phyloP scores from a whole-genome alignment of 2,329 filamentous ascomycete genomes.

The Pseudogymnoascus sp. region DNA sequence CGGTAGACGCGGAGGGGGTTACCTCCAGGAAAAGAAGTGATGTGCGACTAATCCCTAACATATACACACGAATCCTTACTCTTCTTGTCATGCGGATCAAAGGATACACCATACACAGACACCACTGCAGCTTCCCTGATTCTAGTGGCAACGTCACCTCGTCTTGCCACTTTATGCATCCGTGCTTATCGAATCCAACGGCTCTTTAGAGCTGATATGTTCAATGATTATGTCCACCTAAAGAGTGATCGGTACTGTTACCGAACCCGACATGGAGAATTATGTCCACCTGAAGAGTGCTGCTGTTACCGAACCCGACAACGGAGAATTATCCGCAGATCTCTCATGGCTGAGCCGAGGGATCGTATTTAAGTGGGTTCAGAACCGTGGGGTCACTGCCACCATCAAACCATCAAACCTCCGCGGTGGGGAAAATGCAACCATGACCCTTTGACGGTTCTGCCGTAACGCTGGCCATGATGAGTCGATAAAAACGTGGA shows the following conservation, averaged over 20 bases:
- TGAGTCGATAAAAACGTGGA: constrained; percentile 1
- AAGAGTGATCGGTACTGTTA: neutral
- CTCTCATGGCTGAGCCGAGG: neutral
- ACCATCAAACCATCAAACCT: neutral
- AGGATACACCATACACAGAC: neutral
- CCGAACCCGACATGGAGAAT: no score
- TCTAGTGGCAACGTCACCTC: neutral
- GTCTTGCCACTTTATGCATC: neutral
- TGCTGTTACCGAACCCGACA: neutral
- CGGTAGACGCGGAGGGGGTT: neutral
- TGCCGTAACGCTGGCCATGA: neutral
- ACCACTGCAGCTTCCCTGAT: neutral
- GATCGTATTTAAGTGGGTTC: neutral
- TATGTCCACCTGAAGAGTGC: no score
- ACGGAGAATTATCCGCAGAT: neutral
- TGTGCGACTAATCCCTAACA: neutral
- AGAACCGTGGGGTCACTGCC: neutral
- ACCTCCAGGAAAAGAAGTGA: constrained; percentile 3
- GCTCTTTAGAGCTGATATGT: neutral
- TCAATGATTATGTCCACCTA: neutral
- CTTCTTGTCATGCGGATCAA: neutral
- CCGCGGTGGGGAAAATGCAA: neutral
- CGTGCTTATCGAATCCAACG: neutral
- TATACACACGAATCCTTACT: neutral
- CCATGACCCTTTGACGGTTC: neutral